phyloP scores from a whole-genome alignment of 495 filamentous ascomycete species.

The Melanomma pulvis-pyrius region DNA sequence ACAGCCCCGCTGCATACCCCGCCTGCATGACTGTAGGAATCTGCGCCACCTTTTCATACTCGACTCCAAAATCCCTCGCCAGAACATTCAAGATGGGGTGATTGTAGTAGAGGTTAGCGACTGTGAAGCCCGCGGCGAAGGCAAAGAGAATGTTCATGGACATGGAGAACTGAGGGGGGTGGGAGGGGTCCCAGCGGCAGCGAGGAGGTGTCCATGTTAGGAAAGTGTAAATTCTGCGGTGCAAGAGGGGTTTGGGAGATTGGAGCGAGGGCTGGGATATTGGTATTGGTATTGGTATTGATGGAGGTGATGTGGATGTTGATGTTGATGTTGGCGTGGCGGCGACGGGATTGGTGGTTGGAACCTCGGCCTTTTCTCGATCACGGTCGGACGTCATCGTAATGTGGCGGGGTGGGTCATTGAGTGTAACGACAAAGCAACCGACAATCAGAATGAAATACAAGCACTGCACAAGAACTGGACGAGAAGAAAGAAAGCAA shows the following conservation, averaged over 20 bases:
- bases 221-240: slow-evolving; percentile 39
- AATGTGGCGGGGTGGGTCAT: too few relatives aligned
- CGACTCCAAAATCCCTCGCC: slow-evolving; percentile 62
- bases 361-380: neutral
- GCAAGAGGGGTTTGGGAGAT: slow-evolving; percentile 22
- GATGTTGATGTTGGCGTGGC: neutral
- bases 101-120: slow-evolving; percentile 74
- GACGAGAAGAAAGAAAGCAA: neutral
- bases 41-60: slow-evolving; percentile 49
- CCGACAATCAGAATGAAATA: too few relatives aligned
- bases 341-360: neutral
- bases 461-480: neutral
- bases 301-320: neutral
- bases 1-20: slow-evolving; percentile 74
- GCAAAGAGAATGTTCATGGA: slow-evolving; percentile 63
- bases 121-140: slow-evolving; percentile 57
- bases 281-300: neutral
- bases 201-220: slow-evolving; percentile 59
- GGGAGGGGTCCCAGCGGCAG: slow-evolving; percentile 60
- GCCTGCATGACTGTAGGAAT: slow-evolving; percentile 81
- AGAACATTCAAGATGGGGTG: slow-evolving; percentile 70
- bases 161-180: slow-evolving; percentile 61
- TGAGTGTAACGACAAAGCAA: neutral
- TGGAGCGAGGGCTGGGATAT: neutral
- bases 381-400: neutral